Base-by-base conservation (phyloP, 306 rosid species). In the Pterocarpus santalinus region DNA sequence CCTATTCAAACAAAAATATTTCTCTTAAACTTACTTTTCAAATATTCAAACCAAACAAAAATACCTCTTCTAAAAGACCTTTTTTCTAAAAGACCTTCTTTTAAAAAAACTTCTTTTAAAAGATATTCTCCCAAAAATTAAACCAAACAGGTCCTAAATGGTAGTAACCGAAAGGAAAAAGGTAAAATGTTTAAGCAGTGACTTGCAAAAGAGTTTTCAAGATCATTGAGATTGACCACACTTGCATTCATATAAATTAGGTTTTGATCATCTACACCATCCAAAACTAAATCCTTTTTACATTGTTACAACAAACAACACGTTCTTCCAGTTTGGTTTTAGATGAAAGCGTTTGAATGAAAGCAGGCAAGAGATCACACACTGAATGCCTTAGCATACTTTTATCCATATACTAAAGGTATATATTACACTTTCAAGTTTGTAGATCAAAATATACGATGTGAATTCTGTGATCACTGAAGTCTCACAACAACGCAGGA, bases 401-500 rank as follows among this genome's bases (percentile, higher is more conserved):
- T 73, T 61, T 52, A 76, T 76, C 73, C 22, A 84, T 55, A 36
- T 7, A 67, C 44, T 8, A 58, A 49, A 63, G 34, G 60, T 74
- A 34, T 58, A 55, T 68, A 15, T 43, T 69, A 84, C 84, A 80
- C 16, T 73, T 78, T 61, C 81, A 60, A 65, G 85, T 49, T 60
- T 10, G 77, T 46, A 78, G 46, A 79, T 58, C 5, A 74, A 22
- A 49, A 58, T 8, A 74, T 15, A 61, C 49, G 8, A 49, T 8
- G 14, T 33, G 83, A 68, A 81, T 55, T 79, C 64, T 49, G 71
- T 3, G 76, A 71, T 89, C 89, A 90, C 15, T 79, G 90, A 88
- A 95, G 82, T 77, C 90, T 92, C 78, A 95, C 89, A 73, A 93
- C 94, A 65, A 93, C 69, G 73, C 95, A 91, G 44, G 99, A 95